Evolutionary conservation across 2,329 filamentous ascomycete genomes (phyloP).

Genomic region (Polytolypa hystricis): DNA sequence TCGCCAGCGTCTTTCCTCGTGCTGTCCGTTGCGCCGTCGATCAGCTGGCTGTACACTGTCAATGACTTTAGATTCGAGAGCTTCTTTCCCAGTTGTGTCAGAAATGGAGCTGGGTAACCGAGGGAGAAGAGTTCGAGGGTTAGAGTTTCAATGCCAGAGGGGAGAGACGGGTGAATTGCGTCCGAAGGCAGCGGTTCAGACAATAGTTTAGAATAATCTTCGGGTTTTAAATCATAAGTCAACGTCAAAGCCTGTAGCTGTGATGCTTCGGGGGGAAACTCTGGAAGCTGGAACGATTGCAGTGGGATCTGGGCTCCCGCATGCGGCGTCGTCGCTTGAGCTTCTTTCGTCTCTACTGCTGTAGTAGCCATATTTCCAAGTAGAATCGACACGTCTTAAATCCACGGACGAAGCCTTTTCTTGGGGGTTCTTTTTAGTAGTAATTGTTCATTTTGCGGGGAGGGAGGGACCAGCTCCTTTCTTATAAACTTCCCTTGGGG

Average conservation of each 20-base stretch:
- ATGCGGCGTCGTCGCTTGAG: slow-evolving; percentile 11
- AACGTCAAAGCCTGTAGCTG: slow-evolving; percentile 36
- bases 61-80: slow-evolving; percentile 33
- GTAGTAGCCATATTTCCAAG: no score
- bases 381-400: neutral
- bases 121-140: slow-evolving; percentile 40
- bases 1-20: slow-evolving; percentile 29
- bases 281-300: slow-evolving; percentile 34
- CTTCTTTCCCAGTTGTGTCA: slow-evolving; percentile 28
- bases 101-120: slow-evolving; percentile 36
- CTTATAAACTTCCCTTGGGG: no score
- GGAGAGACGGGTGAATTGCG: slow-evolving; percentile 22
- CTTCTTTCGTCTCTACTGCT: neutral
- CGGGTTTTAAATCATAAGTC: slow-evolving; percentile 39
- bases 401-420: neutral
- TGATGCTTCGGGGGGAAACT: slow-evolving; percentile 35
- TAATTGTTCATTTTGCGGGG: no score
- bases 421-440: no score
- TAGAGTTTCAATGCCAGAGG: slow-evolving; percentile 30
- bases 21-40: slow-evolving; percentile 32
- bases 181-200: slow-evolving; percentile 16
- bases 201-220: slow-evolving; percentile 34
- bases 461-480: no score
- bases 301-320: slow-evolving; percentile 38
- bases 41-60: slow-evolving; percentile 36